Evolutionary conservation across 192 early-diverging fungal species (phyloP).

Genomic region (Chytriomyces sp.): DNA sequence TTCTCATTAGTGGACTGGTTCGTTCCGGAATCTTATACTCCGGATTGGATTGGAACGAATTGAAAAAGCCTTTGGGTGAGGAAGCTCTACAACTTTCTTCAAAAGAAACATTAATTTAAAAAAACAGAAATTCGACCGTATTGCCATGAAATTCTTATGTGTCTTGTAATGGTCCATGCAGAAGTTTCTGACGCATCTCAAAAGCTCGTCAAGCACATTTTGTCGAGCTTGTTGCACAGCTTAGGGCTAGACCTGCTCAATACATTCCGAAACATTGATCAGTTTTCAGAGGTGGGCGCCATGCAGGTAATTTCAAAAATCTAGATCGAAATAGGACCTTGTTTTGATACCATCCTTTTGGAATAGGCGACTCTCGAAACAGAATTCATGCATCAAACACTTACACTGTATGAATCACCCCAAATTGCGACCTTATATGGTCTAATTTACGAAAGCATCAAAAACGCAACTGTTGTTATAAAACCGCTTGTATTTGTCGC

Average conservation of each 20-base stretch:
- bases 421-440: constrained; percentile 68
- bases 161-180: constrained; percentile 86
- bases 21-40: constrained; percentile 79
- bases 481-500: constrained; percentile 49
- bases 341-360: not conserved
- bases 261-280: constrained; percentile 75
- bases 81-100: not conserved
- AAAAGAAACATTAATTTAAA: not conserved
- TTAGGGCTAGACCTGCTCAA: constrained; percentile 82
- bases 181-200: constrained; percentile 84
- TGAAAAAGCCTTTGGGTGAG: constrained; percentile 73
- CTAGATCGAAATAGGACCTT: not conserved
- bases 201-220: constrained; percentile 72
- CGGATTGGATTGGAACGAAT: constrained; percentile 85
- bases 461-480: constrained; percentile 55
- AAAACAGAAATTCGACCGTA: constrained; percentile 83
- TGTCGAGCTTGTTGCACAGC: constrained; percentile 70
- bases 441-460: constrained; percentile 75
- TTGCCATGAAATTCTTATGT: constrained; percentile 81
- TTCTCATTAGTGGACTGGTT: constrained; percentile 70
- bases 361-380: constrained; percentile 82
- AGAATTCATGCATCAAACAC: constrained; percentile 83
- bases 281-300: constrained; percentile 90
- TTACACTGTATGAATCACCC: constrained; percentile 75
- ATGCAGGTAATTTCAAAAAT: constrained; percentile 65